Percentiles rank a stretch among this genome's conserved stretches.
Evolutionary conservation across 2,329 filamentous ascomycete genomes (phyloP).

Genomic region (Sclerotinia nivalis): DNA sequence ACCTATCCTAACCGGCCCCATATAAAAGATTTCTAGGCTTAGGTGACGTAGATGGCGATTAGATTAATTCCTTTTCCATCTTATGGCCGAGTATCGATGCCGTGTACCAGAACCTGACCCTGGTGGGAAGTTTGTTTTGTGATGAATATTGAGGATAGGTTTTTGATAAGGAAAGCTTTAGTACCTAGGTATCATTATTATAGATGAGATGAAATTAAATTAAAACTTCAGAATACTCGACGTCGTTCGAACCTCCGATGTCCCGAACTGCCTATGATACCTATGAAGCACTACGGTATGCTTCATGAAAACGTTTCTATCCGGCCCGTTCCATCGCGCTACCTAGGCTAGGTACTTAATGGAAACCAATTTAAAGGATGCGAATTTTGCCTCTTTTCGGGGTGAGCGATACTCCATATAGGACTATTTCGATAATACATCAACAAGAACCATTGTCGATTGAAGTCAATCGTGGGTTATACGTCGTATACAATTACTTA

Average conservation of each 20-base stretch:
- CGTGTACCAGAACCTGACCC: neutral
- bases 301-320: neutral
- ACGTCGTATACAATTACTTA: neutral
- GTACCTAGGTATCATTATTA: no score
- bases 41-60: constrained; percentile 14
- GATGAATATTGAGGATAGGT: neutral
- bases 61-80: constrained; percentile 2
- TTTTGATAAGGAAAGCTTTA: neutral
- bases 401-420: neutral
- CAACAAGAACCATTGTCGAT: neutral
- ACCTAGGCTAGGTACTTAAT: no score
- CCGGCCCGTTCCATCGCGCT: constrained; percentile 2
- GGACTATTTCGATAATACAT: neutral
- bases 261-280: no score
- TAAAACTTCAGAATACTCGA: no score
- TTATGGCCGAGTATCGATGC: constrained; percentile 8
- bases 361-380: neutral
- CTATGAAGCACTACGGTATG: neutral
- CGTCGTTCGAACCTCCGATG: no score
- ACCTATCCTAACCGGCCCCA: neutral
- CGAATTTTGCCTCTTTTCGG: neutral
- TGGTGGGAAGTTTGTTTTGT: no score
- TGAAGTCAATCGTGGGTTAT: neutral
- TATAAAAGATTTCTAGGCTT: neutral
- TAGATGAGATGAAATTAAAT: neutral